Evolutionary conservation across 805 yeast species (phyloP).

Genomic region (Vanderwaltozyma tropicalis): DNA sequence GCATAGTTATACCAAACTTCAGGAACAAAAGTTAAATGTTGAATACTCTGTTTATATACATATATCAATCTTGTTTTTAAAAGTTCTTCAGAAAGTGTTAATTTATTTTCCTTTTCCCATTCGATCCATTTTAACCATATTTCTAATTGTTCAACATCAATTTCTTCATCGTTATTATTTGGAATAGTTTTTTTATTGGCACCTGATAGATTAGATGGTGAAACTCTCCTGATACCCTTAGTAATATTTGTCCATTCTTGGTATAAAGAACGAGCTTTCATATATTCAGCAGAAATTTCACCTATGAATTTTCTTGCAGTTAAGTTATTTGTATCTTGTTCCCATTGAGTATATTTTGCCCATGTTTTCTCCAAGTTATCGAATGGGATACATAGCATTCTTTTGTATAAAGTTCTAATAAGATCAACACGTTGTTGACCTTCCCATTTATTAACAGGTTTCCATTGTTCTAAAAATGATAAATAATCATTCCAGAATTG

Average conservation of each 20-base stretch:
- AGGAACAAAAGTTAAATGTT: constrained; percentile 23
- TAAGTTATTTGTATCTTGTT: constrained; percentile 58
- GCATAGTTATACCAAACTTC: constrained; percentile 33
- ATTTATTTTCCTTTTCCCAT: constrained; percentile 67
- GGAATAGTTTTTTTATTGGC: constrained; percentile 23
- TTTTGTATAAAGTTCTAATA: constrained; percentile 61
- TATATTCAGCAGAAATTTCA: constrained; percentile 72
- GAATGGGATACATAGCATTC: constrained; percentile 66
- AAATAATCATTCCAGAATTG: constrained; percentile 74
- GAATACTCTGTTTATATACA: constrained; percentile 60
- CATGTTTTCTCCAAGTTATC: constrained; percentile 66
- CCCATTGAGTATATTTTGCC: constrained; percentile 76
- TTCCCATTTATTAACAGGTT: constrained; percentile 74
- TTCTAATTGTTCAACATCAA: constrained; percentile 31
- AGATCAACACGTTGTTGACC: constrained; percentile 70
- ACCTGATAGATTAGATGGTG: constrained; percentile 18
- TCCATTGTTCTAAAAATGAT: constrained; percentile 68
- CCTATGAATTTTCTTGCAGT: constrained; percentile 79
- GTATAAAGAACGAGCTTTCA: constrained; percentile 73
- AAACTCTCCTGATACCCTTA: constrained; percentile 36
- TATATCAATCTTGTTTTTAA: constrained; percentile 51
- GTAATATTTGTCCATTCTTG: constrained; percentile 59
- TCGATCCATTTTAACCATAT: constrained; percentile 67
- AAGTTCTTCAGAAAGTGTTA: constrained; percentile 44
- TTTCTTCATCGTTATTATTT: constrained; percentile 7